Conservation (phyloP, 257 asterid genomes). For the Gardenia jasminoides region DNA sequence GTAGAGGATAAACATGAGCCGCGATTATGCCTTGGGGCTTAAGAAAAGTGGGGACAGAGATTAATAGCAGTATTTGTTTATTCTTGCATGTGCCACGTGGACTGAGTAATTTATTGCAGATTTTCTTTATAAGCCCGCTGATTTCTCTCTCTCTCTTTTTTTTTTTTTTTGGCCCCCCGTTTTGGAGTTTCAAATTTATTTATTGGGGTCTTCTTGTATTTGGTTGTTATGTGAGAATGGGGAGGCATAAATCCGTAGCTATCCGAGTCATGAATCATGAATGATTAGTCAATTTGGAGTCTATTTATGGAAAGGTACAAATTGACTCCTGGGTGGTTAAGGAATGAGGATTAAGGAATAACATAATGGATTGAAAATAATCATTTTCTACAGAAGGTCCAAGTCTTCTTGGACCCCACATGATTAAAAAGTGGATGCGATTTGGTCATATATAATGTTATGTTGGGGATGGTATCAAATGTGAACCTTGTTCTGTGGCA, state of each 20-base stretch:
- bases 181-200: background rate
- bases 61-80: background rate
- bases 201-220: no score
- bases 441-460: background rate
- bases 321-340: background rate
- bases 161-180: background rate
- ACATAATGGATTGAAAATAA: background rate
- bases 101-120: background rate
- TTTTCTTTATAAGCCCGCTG: no score
- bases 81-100: conserved; percentile 8
- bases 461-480: conserved; percentile 11
- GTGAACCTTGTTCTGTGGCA: conserved; percentile 9
- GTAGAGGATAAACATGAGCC: no score
- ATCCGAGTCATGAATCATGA: background rate
- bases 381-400: background rate
- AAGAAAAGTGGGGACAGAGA: background rate
- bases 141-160: no score
- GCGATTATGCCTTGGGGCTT: conserved; percentile 5
- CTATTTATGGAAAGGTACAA: background rate
- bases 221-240: background rate
- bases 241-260: background rate
- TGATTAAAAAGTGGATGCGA: background rate
- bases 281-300: background rate
- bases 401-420: conserved; percentile 15
- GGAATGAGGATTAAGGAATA: background rate